These are phyloP conservation scores for Leccinum aurantiacum DNA, from an alignment of 768 basidiomycete genomes.

Conservation along the genomic window DNA sequence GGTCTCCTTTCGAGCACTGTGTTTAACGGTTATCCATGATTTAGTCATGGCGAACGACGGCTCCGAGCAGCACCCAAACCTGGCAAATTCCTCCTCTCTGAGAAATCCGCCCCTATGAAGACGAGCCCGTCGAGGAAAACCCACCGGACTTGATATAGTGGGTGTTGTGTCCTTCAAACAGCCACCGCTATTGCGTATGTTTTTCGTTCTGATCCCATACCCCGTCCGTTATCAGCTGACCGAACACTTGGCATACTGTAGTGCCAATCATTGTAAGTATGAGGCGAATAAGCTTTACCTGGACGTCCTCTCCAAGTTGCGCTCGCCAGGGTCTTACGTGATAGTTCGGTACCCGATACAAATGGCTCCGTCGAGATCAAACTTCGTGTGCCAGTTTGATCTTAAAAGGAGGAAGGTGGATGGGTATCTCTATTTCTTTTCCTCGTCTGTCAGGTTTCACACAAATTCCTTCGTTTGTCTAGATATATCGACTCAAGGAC, in stretches of 20 bases:
- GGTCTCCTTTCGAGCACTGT: neutral
- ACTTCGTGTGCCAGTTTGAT: conserved; percentile 15
- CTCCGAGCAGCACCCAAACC: conserved; percentile 2
- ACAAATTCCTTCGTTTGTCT: neutral
- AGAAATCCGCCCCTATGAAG: neutral
- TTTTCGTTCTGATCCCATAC: neutral
- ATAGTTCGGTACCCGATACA: conserved; percentile 23
- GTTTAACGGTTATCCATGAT: neutral
- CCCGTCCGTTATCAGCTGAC: neutral
- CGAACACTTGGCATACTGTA: neutral
- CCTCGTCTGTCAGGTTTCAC: neutral
- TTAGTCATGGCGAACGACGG: conserved; percentile 10
- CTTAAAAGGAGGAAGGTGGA: neutral
- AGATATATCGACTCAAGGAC: conserved; percentile 13
- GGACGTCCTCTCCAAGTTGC: conserved; percentile 10
- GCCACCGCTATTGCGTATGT: conserved; percentile 8
- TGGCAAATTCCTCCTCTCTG: conserved; percentile 7
- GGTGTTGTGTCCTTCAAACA: conserved; percentile 5
- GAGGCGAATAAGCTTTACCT: conserved; percentile 16
- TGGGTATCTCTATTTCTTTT: conserved; percentile 5
- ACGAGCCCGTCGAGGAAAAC: conserved; percentile 13
- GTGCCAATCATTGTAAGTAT: conserved; percentile 15
- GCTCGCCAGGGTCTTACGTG: conserved; percentile 24
- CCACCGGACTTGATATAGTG: conserved; percentile 18
- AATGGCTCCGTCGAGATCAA: conserved; percentile 17